phyloP scores from a whole-genome alignment of 768 basidiomycete genomes.

The Macrolepiota fuliginosa region DNA sequence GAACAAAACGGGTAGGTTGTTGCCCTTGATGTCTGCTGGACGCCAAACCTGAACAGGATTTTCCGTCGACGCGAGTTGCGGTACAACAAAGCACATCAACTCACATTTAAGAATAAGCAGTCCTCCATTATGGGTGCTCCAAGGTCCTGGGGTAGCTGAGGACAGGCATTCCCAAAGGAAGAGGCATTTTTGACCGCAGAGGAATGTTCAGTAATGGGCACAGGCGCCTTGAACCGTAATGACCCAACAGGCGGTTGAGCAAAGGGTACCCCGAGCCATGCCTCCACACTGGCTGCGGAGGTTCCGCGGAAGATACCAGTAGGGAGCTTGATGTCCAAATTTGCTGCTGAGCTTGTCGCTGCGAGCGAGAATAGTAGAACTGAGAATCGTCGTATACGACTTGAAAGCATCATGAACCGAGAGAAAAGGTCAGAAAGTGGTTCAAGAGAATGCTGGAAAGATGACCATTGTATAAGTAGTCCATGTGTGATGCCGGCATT shows the following conservation, averaged over 20 bases:
- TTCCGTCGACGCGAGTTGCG: neutral
- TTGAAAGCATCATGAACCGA: neutral
- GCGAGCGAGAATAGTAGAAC: neutral
- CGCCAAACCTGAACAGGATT: conserved; percentile 30
- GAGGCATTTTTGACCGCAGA: conserved; percentile 38
- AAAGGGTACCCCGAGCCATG: conserved; percentile 62
- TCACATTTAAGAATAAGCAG: conserved; percentile 54
- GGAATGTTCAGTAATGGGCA: conserved; percentile 32
- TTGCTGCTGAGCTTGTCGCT: conserved; percentile 14
- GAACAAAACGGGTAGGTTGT: conserved; percentile 35
- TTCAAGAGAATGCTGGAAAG: neutral
- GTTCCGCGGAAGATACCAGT: conserved; percentile 49
- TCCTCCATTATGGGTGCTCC: conserved; percentile 50
- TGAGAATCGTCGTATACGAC: conserved; percentile 15
- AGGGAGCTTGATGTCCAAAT: conserved; percentile 36
- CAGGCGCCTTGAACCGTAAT: conserved; percentile 57
- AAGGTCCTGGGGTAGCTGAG: conserved; percentile 38
- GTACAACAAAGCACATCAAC: conserved; percentile 9
- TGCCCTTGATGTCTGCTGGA: conserved; percentile 23
- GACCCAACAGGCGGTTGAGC: conserved; percentile 53
- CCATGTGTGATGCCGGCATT: too few relatives aligned
- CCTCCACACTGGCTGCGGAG: conserved; percentile 39
- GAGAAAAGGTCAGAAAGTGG: neutral
- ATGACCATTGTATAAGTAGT: neutral
- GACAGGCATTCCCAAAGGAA: conserved; percentile 54